These are phyloP conservation scores for apple (Malus domestica) DNA, from an alignment of 306 rosid species.

Conservation along the genomic window DNA sequence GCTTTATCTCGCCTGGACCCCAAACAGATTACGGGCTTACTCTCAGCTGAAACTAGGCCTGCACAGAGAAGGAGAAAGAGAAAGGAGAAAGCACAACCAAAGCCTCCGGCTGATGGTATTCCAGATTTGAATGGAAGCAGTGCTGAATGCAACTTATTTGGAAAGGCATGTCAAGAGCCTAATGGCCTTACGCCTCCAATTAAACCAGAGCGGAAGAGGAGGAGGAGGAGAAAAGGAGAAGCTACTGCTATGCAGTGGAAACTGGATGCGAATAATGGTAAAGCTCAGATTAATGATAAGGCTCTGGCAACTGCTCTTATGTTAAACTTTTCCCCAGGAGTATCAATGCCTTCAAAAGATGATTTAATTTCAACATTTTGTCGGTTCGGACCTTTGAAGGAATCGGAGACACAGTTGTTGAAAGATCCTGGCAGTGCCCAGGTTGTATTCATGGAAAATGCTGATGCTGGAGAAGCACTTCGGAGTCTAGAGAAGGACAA, in stretches of 20 bases:
- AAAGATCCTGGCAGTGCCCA: constrained; percentile 41
- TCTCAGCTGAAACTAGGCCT: constrained; percentile 10
- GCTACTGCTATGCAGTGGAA: constrained; percentile 11
- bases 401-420: constrained; percentile 43
- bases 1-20: constrained; percentile 1
- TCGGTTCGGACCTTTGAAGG: constrained; percentile 73
- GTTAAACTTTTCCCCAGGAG: constrained; percentile 54
- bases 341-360: constrained; percentile 55
- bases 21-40: not conserved
- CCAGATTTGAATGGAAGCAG: constrained; percentile 67
- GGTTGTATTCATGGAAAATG: constrained; percentile 46
- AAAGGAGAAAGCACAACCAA: constrained; percentile 25
- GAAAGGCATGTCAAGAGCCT: constrained; percentile 26
- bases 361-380: constrained; percentile 52
- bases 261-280: constrained; percentile 3
- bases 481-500: constrained; percentile 46
- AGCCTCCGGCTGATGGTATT: constrained; percentile 24
- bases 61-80: constrained; percentile 37
- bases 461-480: constrained; percentile 63
- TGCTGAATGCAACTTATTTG: constrained; percentile 26
- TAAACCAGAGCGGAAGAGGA: constrained; percentile 29
- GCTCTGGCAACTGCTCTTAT: constrained; percentile 47
- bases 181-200: constrained; percentile 23
- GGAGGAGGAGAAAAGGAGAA: constrained; percentile 35
- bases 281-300: constrained; percentile 31